Percentiles rank a stretch among this genome's conserved stretches.
Evolutionary conservation across 2,329 filamentous ascomycete genomes (phyloP).

Genomic region (Coleophoma eucalyptorum): DNA sequence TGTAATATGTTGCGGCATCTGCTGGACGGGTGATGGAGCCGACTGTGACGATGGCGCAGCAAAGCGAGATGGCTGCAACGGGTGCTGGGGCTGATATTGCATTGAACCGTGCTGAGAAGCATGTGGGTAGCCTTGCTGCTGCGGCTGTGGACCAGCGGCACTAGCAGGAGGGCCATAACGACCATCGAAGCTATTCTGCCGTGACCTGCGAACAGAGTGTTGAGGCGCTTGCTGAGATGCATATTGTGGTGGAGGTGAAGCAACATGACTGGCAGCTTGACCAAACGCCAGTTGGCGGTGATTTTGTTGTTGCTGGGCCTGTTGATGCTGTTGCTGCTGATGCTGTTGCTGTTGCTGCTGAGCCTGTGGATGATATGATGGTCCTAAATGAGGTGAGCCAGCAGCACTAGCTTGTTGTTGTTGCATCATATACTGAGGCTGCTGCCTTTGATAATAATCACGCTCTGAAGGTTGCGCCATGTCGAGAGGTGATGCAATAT

Average conservation of each 20-base stretch:
- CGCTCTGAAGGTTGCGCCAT: slow-evolving; percentile 19
- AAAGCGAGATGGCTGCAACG: slow-evolving; percentile 25
- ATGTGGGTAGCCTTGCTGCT: slow-evolving; percentile 18
- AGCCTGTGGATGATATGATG: slow-evolving; percentile 19
- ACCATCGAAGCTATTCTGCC: slow-evolving; percentile 26
- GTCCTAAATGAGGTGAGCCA: slow-evolving; percentile 20
- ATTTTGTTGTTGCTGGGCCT: slow-evolving; percentile 4
- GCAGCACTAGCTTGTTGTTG: slow-evolving; percentile 16
- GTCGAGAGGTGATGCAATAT: slow-evolving; percentile 23
- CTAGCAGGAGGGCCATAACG: slow-evolving; percentile 12
- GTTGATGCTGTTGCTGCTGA: slow-evolving; percentile 14
- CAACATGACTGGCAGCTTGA: slow-evolving; percentile 17
- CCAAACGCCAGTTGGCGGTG: slow-evolving; percentile 25
- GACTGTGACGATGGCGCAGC: slow-evolving; percentile 30
- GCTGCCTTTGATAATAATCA: slow-evolving; percentile 25
- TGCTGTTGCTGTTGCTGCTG: slow-evolving; percentile 16
- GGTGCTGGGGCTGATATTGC: slow-evolving; percentile 12
- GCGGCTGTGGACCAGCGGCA: slow-evolving; percentile 14
- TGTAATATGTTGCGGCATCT: slow-evolving; percentile 40
- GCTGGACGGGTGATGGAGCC: slow-evolving; percentile 18
- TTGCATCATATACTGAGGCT: slow-evolving; percentile 21
- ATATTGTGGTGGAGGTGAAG: slow-evolving; percentile 21
- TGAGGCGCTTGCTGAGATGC: slow-evolving; percentile 18
- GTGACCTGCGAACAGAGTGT: slow-evolving; percentile 19
- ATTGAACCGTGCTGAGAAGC: slow-evolving; percentile 12